Evolutionary conservation across 331 rosid genomes (phyloP).

Genomic region (Prunus yedoensis): DNA sequence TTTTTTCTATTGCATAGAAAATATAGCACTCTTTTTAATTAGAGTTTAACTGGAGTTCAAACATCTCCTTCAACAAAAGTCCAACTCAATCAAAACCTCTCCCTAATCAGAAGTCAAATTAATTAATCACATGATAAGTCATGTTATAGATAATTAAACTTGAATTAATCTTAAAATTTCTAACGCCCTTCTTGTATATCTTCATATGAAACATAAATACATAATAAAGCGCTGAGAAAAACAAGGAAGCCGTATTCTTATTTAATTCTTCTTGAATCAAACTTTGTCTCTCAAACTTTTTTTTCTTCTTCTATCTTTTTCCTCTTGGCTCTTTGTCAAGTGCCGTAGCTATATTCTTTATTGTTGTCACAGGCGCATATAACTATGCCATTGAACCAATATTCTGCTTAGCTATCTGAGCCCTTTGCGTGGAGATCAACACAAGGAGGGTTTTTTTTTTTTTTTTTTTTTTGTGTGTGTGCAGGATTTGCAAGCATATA

Average conservation of each 20-base stretch:
- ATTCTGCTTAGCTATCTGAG: not conserved
- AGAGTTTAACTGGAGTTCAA: not conserved
- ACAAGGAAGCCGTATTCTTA: constrained; percentile 5
- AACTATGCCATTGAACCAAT: not conserved
- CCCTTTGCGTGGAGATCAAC: not conserved
- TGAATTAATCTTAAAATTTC: too few species aligned
- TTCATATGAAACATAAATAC: too few species aligned
- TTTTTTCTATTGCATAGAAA: too few species aligned
- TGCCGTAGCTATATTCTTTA: not conserved
- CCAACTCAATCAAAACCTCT: not conserved
- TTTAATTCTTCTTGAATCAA: not conserved
- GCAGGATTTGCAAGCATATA: not conserved
- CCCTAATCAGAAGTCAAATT: not conserved
- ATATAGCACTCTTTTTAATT: too few species aligned
- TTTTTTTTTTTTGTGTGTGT: too few species aligned
- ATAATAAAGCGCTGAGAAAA: not conserved
- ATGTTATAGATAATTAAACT: too few species aligned
- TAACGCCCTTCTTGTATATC: too few species aligned
- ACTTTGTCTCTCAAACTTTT: not conserved
- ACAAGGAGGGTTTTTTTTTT: not conserved
- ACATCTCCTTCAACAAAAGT: not conserved
- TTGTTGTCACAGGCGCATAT: not conserved
- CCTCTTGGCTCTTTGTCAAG: constrained; percentile 5
- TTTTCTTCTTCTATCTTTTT: not conserved
- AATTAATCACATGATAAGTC: too few species aligned